Percentiles rank a stretch among this genome's conserved stretches.
Conservation (phyloP, 495 filamentous ascomycete genomes). For the Tirmania nivea region DNA sequence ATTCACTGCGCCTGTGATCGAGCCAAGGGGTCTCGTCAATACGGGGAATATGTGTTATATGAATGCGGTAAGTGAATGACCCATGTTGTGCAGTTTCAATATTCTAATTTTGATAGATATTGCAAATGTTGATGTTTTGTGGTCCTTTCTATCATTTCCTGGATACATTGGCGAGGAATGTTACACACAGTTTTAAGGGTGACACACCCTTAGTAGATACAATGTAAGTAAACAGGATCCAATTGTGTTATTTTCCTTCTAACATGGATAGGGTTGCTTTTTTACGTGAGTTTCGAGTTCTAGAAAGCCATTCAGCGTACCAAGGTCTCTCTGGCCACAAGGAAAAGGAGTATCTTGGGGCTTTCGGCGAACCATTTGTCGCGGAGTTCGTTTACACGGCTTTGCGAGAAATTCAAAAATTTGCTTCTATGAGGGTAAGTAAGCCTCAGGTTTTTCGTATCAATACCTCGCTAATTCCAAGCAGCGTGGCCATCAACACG, state of each 20-base stretch:
- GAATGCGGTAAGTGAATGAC: slow-evolving; percentile 60
- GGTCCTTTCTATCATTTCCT: slow-evolving; percentile 86
- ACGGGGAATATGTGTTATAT: slow-evolving; percentile 99
- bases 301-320: slow-evolving; percentile 54
- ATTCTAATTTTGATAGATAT: slow-evolving; percentile 33
- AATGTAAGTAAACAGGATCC: slow-evolving; percentile 39
- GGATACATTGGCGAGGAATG: slow-evolving; percentile 63
- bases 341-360: slow-evolving; percentile 64
- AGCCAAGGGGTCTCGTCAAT: slow-evolving; percentile 88
- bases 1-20: slow-evolving; percentile 37
- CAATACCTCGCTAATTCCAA: neutral
- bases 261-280: slow-evolving; percentile 56
- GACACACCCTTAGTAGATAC: slow-evolving; percentile 85
- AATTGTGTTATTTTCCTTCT: slow-evolving; percentile 8
- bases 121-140: slow-evolving; percentile 85
- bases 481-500: slow-evolving; percentile 85
- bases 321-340: slow-evolving; percentile 42
- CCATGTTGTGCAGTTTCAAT: neutral
- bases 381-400: slow-evolving; percentile 93
- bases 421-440: slow-evolving; percentile 71
- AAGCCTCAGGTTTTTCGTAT: slow-evolving; percentile 14
- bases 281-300: slow-evolving; percentile 74
- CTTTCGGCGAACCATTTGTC: slow-evolving; percentile 76
- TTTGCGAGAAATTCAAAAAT: slow-evolving; percentile 64
- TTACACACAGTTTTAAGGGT: slow-evolving; percentile 78